phyloP scores from a whole-genome alignment of 306 rosid species.

The Potentilla sterilis region DNA sequence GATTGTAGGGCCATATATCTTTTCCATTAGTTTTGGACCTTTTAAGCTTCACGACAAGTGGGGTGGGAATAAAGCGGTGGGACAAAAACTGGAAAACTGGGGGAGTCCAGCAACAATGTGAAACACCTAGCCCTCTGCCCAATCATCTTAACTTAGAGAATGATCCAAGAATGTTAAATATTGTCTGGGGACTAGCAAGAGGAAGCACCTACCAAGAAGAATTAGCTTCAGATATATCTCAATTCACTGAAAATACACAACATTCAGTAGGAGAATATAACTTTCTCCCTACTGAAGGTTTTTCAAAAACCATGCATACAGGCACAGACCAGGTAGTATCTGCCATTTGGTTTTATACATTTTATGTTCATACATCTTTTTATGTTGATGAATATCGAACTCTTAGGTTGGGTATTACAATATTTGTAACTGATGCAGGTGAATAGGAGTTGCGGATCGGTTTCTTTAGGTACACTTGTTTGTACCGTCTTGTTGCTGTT shows the following conservation, averaged over 20 bases:
- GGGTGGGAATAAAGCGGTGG: constrained; percentile 46
- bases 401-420: background rate
- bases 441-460: constrained; percentile 26
- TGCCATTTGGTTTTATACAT: background rate
- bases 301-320: constrained; percentile 37
- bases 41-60: constrained; percentile 58
- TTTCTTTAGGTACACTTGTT: constrained; percentile 38
- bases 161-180: constrained; percentile 35
- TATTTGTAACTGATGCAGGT: constrained; percentile 40
- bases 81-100: constrained; percentile 37
- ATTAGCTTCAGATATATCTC: constrained; percentile 26
- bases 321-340: constrained; percentile 38
- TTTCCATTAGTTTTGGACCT: constrained; percentile 76
- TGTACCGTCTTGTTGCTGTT: constrained; percentile 70
- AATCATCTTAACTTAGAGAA: constrained; percentile 32
- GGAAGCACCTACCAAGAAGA: constrained; percentile 27
- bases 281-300: constrained; percentile 28
- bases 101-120: constrained; percentile 23
- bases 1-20: constrained; percentile 73
- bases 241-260: constrained; percentile 25
- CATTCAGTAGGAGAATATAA: constrained; percentile 27
- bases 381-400: background rate
- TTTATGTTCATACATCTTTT: background rate
- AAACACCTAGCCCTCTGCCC: constrained; percentile 27
- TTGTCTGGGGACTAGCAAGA: constrained; percentile 23